Evolutionary conservation across 2,329 filamentous ascomycete species (phyloP).

Genomic region (Tetracladium maxilliforme): DNA sequence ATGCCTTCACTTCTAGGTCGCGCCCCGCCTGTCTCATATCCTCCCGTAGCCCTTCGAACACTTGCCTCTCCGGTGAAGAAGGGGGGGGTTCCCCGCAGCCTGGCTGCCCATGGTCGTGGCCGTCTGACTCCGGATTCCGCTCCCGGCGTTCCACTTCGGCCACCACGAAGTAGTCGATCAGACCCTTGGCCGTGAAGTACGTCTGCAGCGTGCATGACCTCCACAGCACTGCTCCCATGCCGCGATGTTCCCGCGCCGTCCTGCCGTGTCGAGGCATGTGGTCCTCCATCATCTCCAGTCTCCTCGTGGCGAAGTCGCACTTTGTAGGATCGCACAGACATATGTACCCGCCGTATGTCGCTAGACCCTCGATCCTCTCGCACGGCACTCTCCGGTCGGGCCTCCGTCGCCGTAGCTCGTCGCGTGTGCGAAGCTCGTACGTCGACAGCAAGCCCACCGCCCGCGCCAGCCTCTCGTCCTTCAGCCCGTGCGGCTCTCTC

Average conservation of each 20-base stretch:
- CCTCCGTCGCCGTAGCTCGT: too few relatives aligned
- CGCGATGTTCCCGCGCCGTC: conserved; percentile 1
- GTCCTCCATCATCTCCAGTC: too few relatives aligned
- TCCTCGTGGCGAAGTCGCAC: too few relatives aligned
- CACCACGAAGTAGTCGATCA: conserved; percentile 4
- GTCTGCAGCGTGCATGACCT: conserved; percentile 1
- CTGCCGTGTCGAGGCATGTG: too few relatives aligned
- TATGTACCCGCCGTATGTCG: too few relatives aligned
- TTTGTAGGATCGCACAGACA: too few relatives aligned
- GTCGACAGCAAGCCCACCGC: conserved; percentile 1
- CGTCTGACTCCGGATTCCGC: not conserved
- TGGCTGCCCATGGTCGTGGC: too few relatives aligned
- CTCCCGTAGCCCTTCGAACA: conserved; percentile 4
- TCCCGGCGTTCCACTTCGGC: conserved; percentile 1
- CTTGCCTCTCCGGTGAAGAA: too few relatives aligned
- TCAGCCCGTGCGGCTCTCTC: conserved; percentile 2
- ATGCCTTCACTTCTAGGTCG: conserved; percentile 3
- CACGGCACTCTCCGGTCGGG: too few relatives aligned
- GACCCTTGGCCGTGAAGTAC: conserved; percentile 1
- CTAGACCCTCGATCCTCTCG: too few relatives aligned
- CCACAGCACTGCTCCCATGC: not conserved
- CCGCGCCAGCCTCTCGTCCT: conserved; percentile 1
- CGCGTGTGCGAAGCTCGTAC: conserved; percentile 2
- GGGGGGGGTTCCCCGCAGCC: too few relatives aligned
- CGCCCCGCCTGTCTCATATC: conserved; percentile 3